These are phyloP conservation scores for Persicaria tinctoria DNA, from an alignment of 148 eudicot species.

Conservation along the genomic window DNA sequence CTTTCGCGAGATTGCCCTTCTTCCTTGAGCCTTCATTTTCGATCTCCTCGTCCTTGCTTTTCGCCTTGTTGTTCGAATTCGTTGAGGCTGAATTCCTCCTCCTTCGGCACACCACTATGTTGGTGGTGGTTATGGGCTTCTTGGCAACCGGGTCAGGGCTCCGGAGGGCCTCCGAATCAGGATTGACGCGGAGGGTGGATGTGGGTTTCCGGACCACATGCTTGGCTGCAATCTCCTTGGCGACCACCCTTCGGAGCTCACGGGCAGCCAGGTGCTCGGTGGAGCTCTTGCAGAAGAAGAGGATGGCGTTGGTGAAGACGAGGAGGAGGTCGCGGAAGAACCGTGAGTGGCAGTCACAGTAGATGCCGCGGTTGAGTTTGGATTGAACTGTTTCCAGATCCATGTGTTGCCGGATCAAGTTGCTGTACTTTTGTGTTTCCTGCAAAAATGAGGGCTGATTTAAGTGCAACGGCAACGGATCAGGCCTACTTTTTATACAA, in stretches of 20 bases:
- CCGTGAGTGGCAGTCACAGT: slow-evolving; percentile 24
- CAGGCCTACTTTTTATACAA: no score
- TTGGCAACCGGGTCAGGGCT: slow-evolving; percentile 21
- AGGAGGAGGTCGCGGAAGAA: slow-evolving; percentile 51
- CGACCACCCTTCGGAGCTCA: slow-evolving; percentile 29
- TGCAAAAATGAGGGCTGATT: slow-evolving; percentile 1
- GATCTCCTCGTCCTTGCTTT: slow-evolving; percentile 12
- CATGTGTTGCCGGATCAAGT: slow-evolving; percentile 38
- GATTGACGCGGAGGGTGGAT: slow-evolving; percentile 6
- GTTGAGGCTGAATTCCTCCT: slow-evolving; percentile 18
- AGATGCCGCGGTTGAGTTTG: slow-evolving; percentile 31
- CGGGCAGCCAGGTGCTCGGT: slow-evolving; percentile 32
- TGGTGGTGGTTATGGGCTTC: slow-evolving; percentile 20
- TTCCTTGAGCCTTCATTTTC: background rate
- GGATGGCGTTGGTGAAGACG: slow-evolving; percentile 40
- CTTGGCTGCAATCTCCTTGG: slow-evolving; percentile 18
- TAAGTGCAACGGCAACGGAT: no score
- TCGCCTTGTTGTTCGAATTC: slow-evolving; percentile 12
- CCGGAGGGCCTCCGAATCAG: slow-evolving; percentile 17
- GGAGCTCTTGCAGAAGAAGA: slow-evolving; percentile 38
- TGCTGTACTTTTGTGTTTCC: slow-evolving; percentile 39
- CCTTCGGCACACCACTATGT: slow-evolving; percentile 33
- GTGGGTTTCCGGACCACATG: slow-evolving; percentile 8
- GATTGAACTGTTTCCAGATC: slow-evolving; percentile 36
- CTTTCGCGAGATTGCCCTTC: background rate